These are phyloP conservation scores for Peronospora destructor DNA, from an alignment of 352 stramenopile genomes.

Conservation along the genomic window DNA sequence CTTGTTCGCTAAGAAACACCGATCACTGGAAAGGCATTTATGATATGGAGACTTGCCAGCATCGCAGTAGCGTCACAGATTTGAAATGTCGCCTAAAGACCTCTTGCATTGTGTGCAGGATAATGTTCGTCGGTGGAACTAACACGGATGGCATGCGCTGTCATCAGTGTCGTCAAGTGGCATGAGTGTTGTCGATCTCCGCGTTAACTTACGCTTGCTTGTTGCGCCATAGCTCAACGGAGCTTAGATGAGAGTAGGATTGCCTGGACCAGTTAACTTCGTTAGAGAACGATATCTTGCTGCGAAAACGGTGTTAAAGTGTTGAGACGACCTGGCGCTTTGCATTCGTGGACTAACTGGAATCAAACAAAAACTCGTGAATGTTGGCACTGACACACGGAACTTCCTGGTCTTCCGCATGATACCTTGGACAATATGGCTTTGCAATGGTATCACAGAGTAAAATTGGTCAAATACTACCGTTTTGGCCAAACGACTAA, in stretches of 20 bases:
- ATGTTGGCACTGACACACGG: conserved; percentile 39
- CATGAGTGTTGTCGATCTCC: conserved; percentile 21
- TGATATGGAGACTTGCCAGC: no score
- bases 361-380: conserved; percentile 34
- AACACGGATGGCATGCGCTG: conserved; percentile 1
- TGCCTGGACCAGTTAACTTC: conserved; percentile 46
- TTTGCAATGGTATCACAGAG: conserved; percentile 48
- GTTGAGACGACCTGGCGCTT: conserved; percentile 22
- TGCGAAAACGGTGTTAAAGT: conserved; percentile 37
- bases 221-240: conserved; percentile 42
- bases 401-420: conserved; percentile 61
- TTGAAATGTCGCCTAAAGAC: no score
- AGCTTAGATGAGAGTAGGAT: conserved; percentile 51
- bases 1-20: no score
- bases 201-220: not conserved
- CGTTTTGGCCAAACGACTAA: conserved; percentile 8
- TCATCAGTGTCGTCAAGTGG: conserved; percentile 1
- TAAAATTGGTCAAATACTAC: conserved; percentile 25
- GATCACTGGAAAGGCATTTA: no score
- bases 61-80: not conserved
- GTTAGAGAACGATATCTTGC: conserved; percentile 42
- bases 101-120: not conserved
- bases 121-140: conserved; percentile 2
- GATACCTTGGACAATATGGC: conserved; percentile 50
- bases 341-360: conserved; percentile 58